Base-by-base conservation (phyloP, 345 rosid genomes). In the Gossypium rotundifolium region DNA sequence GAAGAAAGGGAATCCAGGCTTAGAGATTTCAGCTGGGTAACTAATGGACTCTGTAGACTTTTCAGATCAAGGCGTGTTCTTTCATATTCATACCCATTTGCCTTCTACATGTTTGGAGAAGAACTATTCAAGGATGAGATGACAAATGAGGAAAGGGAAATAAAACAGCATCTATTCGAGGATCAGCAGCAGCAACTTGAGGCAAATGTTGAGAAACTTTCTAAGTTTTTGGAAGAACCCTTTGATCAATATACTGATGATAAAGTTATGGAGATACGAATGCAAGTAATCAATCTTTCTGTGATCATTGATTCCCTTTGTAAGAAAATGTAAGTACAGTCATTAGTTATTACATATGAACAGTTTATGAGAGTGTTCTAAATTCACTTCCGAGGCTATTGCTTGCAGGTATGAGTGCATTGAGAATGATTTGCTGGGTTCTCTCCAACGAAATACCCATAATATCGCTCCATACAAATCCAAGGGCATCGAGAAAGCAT, bases 101-200 rank as follows among this genome's bases (percentile, higher is more conserved):
- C 97, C n/a, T 94, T 87, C 77, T 94, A 89, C 81, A 90, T 94
- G 94, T 94, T 94, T 81, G 98, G 97, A 2, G 95, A 94, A 3
- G 97, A 94, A 83, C 74, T 90, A 52, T 94, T 94, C 77, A 86
- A 78, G 51, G 97, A 89, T 73, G 95, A 88, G 83, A 92, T 92
- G 96, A 86, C 86, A 58, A 1, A 71, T 20, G 85, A 84, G 25
- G 92, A 86, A 74, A 88, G 92, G 80, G 93, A 83, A 51, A 84
- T 89, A 57, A 94, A 90, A 77, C 87, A 89, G 78, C 86, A 85
- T 76, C 84, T 94, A 53, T 94, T 94, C 72, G 98, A 94, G 85
- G 97, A 91, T 78, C 98, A 94, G 85, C 98, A 94, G 75, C 97
- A 94, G 77, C 98, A 91, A 81, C 94, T 94, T 40, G 98, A 94